Evolutionary conservation across 225 moss, liverwort and hornwort genomes (phyloP).

Genomic region (Marchantia paleacea): DNA sequence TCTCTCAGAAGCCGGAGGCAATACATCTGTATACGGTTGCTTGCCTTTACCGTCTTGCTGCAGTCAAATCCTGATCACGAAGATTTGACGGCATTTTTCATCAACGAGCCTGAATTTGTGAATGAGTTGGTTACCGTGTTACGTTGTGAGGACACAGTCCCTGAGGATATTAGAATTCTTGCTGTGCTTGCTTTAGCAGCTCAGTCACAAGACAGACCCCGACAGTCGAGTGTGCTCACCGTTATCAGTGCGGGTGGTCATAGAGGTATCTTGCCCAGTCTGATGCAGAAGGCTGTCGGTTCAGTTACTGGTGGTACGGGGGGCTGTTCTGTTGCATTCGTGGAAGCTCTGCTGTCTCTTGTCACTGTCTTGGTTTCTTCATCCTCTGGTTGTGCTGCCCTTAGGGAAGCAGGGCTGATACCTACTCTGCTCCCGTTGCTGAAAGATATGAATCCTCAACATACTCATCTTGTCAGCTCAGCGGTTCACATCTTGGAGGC

Average conservation of each 20-base stretch:
- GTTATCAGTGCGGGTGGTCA: constrained; percentile 99
- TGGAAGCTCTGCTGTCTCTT: constrained; percentile 82
- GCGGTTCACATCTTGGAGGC: constrained; percentile 97
- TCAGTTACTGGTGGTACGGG: constrained; percentile 60
- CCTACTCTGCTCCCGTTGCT: constrained; percentile 86
- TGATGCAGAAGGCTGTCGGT: constrained; percentile 88
- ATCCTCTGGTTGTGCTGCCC: constrained; percentile 86
- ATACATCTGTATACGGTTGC: constrained; percentile 81
- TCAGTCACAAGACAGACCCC: constrained; percentile 90
- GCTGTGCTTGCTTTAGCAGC: constrained; percentile 90
- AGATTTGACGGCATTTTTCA: constrained; percentile 85
- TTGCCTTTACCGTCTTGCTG: constrained; percentile 86
- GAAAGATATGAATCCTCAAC: constrained; percentile 80
- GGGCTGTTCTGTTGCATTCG: constrained; percentile 70
- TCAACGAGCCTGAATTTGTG: constrained; percentile 95
- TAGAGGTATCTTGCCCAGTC: constrained; percentile 89
- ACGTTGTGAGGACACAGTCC: constrained; percentile 81
- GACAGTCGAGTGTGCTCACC: constrained; percentile 85
- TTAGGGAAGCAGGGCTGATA: constrained; percentile 91
- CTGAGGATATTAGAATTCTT: constrained; percentile 80
- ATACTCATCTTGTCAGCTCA: constrained; percentile 86
- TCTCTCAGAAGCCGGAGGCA: constrained; percentile 60
- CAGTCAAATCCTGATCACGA: constrained; percentile 98
- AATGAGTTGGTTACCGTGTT: constrained; percentile 87
- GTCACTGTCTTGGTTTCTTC: constrained; percentile 93